Evolutionary conservation across 139 green algal genomes (phyloP), one percentile per base, ranked within the genome.

Genomic region (Pleodorina starrii): DNA sequence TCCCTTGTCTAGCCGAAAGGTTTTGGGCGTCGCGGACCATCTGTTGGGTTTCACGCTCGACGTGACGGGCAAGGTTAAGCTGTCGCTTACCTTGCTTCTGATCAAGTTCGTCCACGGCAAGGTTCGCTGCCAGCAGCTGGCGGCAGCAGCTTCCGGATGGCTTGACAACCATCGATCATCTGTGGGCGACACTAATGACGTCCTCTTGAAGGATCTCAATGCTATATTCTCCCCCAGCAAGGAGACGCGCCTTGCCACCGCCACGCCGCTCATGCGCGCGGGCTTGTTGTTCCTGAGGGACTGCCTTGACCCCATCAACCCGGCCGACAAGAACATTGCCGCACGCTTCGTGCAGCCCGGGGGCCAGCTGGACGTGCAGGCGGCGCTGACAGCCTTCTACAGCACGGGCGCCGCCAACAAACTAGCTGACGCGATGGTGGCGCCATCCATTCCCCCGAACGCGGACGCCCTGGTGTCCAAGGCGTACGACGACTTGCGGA

Each of bases 251-350:
- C 35, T 48, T 25, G 29, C 75, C 29, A 46, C 17, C 29, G 75
- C 43, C 19, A 48, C 4, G 42, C 77, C 77, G 16, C 50, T 71
- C 5, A 50, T 14, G 0, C 50, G 54, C 1, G 78, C 78, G 3
- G 78, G 78, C 12, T 19, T 85, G 5, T 11, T 74, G n/a, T 85
- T 85, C 57, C 50, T 85, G 23, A 36, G 78, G 6, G 78, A 85
- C 78, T 73, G 54, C 54, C 78, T 85, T 6, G 54, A 60, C 9
- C 78, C 46, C 21, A 5, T 73, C 19, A 6, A 54, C 9, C 46
- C 54, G 21, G 54, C 21, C 23, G 78, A 85, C 16, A 60, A 74
- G 54, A 54, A 54, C 7, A 51, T 74, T 32, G 9, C 6, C 21
- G 17, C 7, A 16, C 54, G 54, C 38, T 85, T 85, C 36, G 11